A percentile compares a stretch with the other conserved stretches of the same genome.
These are phyloP conservation scores for Penicillium taxi DNA, from an alignment of 495 filamentous ascomycete genomes.

Conservation along the genomic window DNA sequence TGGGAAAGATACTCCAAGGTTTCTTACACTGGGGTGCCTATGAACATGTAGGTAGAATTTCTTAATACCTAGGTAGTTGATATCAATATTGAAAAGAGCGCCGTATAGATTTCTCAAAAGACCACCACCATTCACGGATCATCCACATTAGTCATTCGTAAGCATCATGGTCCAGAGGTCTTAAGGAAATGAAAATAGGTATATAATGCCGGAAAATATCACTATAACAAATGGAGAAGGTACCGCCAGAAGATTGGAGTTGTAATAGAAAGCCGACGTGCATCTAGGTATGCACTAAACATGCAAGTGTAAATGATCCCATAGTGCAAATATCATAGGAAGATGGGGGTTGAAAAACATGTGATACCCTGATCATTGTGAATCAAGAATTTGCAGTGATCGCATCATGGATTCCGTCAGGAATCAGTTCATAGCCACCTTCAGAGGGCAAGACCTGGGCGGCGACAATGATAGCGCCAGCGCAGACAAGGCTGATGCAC, in stretches of 20 bases:
- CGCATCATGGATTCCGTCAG: conserved; percentile 33
- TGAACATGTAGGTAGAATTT: too few relatives aligned
- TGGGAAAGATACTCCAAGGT: too few relatives aligned
- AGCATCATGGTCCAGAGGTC: not conserved
- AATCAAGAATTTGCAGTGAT: conserved; percentile 8
- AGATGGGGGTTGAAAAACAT: not conserved
- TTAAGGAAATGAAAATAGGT: not conserved
- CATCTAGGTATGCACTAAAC: too few relatives aligned
- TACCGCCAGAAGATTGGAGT: not conserved
- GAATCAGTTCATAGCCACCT: conserved; percentile 76
- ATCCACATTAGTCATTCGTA: conserved; percentile 8
- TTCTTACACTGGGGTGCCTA: too few relatives aligned
- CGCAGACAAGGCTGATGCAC: conserved; percentile 53
- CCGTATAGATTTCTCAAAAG: not conserved
- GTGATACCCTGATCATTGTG: not conserved
- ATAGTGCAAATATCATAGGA: too few relatives aligned
- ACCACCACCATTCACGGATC: not conserved
- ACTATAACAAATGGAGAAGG: not conserved
- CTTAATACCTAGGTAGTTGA: too few relatives aligned
- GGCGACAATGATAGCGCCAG: conserved; percentile 52
- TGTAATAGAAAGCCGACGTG: too few relatives aligned
- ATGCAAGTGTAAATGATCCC: not conserved
- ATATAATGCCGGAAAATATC: conserved; percentile 1
- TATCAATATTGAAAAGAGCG: too few relatives aligned
- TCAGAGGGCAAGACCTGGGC: conserved; percentile 65